Evolutionary conservation across 2,329 filamentous ascomycete genomes (phyloP), one percentile per base, ranked within the genome.

Genomic region (Alternaria burnsii): DNA sequence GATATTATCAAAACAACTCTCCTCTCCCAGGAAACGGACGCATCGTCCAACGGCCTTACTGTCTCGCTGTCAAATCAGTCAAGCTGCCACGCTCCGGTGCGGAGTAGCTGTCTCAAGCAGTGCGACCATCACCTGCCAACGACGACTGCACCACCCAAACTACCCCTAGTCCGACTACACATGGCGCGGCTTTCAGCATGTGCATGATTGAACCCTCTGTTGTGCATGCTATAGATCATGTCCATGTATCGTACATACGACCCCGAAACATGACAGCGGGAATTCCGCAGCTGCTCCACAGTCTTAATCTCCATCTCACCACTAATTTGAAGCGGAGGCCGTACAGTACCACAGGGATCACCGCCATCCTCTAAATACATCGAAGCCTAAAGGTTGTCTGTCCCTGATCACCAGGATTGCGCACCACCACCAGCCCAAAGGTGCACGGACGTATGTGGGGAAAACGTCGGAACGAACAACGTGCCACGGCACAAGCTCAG

Each of bases 1-100:
- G 18, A 58, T 41, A 59, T 52, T 28, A 65, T 67, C 65, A 66
- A 66, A 67, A 67, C 60, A 67, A 66, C 40, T 32, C 57, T 44
- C 30, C 60, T 63, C 57, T 55, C 60, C 66, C 55, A 54, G 62
- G 66, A 59, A 69, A 67, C 66, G 50, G 44, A 20, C 57, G 48
- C 61, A 50, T 43, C 54, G 55, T 48, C 61, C 56, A 65, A 38
- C 59, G 28, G 43, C 50, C 34, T 36, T 58, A 54, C 18, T 52
- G 28, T 43, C 44, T 20, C 36, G 20, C 30, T 18, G 43, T 41
- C 36, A 58, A 40, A 43, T 47, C 47, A 52, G 48, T 50, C 44
- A 18, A 30, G 44, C 62, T 55, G 52, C 55, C 36, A 58, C 59
- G 59, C 62, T 32, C 12, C 32, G 32, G 32, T 46, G 54, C 51